Conservation (phyloP, 352 stramenopile species). For the Phytophthora aleatoria region DNA sequence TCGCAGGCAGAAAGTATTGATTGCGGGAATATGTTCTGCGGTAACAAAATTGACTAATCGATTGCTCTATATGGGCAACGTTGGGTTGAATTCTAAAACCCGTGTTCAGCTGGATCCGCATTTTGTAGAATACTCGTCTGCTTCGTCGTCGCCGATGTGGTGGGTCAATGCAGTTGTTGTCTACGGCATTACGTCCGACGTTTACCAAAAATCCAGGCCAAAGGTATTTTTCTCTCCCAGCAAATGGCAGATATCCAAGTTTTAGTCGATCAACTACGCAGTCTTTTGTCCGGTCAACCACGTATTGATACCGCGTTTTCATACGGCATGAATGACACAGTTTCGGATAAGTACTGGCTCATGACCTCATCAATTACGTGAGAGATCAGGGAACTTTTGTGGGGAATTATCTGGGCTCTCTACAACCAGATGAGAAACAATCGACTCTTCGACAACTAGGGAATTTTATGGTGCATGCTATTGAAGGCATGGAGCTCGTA, state of each 20-base stretch:
- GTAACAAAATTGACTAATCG: not conserved
- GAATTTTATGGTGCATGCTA: too few relatives aligned
- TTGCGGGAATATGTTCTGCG: conserved; percentile 1
- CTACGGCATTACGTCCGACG: not conserved
- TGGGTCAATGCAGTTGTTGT: not conserved
- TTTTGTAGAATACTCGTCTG: not conserved
- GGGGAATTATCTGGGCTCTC: too few relatives aligned
- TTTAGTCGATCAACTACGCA: not conserved
- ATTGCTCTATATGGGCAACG: not conserved
- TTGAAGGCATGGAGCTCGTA: not conserved
- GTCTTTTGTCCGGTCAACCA: not conserved
- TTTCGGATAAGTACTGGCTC: not conserved
- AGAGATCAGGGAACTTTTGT: not conserved
- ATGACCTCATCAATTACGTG: not conserved
- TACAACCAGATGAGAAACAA: too few relatives aligned
- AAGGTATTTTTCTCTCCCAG: not conserved
- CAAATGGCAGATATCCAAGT: not conserved
- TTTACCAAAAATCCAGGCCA: not conserved
- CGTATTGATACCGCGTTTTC: not conserved
- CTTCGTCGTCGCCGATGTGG: not conserved
- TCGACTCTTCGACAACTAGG: too few relatives aligned
- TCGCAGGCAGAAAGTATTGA: conserved; percentile 4
- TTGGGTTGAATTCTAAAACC: not conserved
- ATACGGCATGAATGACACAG: not conserved
- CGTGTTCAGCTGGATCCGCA: not conserved